Conservation (phyloP, 306 rosid species). For the Cicer cuneatum region DNA sequence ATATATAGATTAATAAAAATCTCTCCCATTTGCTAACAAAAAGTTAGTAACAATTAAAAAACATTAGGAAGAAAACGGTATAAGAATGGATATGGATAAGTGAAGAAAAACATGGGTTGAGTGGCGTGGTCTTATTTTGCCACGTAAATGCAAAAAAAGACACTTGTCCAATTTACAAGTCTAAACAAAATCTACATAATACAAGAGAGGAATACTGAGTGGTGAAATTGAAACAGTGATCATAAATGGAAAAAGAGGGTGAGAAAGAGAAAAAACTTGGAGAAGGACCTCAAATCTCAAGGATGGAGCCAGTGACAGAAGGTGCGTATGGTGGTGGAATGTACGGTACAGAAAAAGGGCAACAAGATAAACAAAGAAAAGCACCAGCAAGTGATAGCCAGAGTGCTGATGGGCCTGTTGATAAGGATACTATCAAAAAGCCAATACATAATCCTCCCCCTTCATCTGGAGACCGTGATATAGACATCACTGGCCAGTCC, state of each 20-base stretch:
- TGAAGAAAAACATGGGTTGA: not conserved
- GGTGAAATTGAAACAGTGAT: not conserved
- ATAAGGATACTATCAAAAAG: conserved; percentile 36
- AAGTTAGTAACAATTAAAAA: not conserved
- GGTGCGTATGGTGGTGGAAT: conserved; percentile 81
- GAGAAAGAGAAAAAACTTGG: conserved; percentile 40
- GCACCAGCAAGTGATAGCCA: conserved; percentile 67
- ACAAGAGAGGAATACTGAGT: not conserved
- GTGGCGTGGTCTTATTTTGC: not conserved
- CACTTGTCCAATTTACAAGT: not conserved
- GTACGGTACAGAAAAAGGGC: conserved; percentile 59
- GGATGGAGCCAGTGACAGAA: conserved; percentile 62
- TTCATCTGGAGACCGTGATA: conserved; percentile 66
- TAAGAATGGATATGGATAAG: not conserved
- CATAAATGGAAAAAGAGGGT: conserved; percentile 31
- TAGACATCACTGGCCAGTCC: conserved; percentile 76
- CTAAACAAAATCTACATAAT: not conserved
- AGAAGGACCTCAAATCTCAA: conserved; percentile 60
- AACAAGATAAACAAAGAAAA: conserved; percentile 42
- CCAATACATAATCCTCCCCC: conserved; percentile 58
- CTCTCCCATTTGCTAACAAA: too few relatives aligned
- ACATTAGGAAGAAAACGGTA: not conserved
- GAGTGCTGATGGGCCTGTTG: conserved; percentile 71
- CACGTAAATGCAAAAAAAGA: not conserved
- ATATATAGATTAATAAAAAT: too few relatives aligned